Evolutionary conservation across 495 filamentous ascomycete genomes (phyloP).

Genomic region (Talaromyces trachyspermus): DNA sequence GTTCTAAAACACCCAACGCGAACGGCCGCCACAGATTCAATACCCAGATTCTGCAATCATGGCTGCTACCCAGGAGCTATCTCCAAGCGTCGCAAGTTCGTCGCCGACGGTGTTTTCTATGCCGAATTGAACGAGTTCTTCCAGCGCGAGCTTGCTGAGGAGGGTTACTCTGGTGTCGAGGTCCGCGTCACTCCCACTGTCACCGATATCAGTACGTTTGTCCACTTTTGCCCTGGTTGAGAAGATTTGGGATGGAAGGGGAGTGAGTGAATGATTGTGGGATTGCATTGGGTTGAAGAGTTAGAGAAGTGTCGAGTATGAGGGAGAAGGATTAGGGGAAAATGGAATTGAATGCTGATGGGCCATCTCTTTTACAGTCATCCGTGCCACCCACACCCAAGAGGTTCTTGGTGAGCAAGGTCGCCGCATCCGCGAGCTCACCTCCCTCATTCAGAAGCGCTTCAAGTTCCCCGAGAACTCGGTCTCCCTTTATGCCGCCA

Average conservation of each 20-base stretch:
- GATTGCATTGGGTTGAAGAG: not conserved
- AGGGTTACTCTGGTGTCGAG: slow-evolving; percentile 99
- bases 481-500: slow-evolving; percentile 98
- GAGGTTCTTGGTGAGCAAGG: slow-evolving; percentile 99
- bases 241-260: not conserved
- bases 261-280: not conserved
- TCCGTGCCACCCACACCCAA: slow-evolving; percentile 99
- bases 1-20: slow-evolving; percentile 14
- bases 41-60: slow-evolving; percentile 44
- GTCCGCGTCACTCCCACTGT: slow-evolving; percentile 99
- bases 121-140: slow-evolving; percentile 99
- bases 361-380: slow-evolving; percentile 46
- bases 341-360: slow-evolving; percentile 14
- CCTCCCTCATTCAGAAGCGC: slow-evolving; percentile 98
- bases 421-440: slow-evolving; percentile 98
- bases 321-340: slow-evolving; percentile 4
- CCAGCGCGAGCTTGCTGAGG: slow-evolving; percentile 99
- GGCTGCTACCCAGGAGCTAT: slow-evolving; percentile 63
- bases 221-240: slow-evolving; percentile 11
- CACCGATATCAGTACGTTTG: slow-evolving; percentile 86
- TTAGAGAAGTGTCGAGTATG: slow-evolving; percentile 4
- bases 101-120: slow-evolving; percentile 99
- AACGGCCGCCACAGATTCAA: slow-evolving; percentile 33
- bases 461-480: slow-evolving; percentile 99
- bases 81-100: slow-evolving; percentile 99